Percentiles rank a stretch among this genome's conserved stretches.
Evolutionary conservation across 2,329 filamentous ascomycete genomes (phyloP).

Genomic region (Aspergillus hiratsukae): DNA sequence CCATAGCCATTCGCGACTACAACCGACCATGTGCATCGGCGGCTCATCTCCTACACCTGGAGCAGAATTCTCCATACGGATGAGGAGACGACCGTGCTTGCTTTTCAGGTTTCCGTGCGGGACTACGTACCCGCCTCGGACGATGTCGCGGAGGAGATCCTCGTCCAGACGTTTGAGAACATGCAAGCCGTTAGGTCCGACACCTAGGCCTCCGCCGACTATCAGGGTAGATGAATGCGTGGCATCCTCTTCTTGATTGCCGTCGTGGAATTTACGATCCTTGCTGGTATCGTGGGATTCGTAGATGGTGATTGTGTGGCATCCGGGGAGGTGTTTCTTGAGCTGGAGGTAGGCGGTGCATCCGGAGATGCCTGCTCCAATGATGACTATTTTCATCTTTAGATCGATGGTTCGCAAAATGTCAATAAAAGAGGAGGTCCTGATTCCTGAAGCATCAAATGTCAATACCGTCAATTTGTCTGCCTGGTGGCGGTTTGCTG

Average conservation of each 20-base stretch:
- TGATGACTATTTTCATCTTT: constrained; percentile 40
- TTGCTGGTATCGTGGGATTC: constrained; percentile 36
- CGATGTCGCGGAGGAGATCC: constrained; percentile 29
- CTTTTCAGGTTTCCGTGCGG: constrained; percentile 30
- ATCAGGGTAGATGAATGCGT: constrained; percentile 32
- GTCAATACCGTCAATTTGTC: not conserved
- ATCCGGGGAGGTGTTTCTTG: constrained; percentile 35
- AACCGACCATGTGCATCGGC: constrained; percentile 30
- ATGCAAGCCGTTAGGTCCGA: constrained; percentile 38
- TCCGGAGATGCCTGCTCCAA: constrained; percentile 42
- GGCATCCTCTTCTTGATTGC: constrained; percentile 13
- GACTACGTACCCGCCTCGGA: constrained; percentile 31
- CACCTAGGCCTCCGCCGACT: constrained; percentile 36
- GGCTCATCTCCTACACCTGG: constrained; percentile 2
- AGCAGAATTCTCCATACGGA: constrained; percentile 18
- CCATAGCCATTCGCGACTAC: constrained; percentile 39
- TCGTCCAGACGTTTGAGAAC: constrained; percentile 36
- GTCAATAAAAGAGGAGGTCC: not conserved
- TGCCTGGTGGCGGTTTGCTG: too few relatives aligned
- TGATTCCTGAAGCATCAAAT: not conserved
- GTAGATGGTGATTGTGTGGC: constrained; percentile 36
- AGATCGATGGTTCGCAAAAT: not conserved
- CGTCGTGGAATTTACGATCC: constrained; percentile 11
- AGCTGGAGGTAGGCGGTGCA: constrained; percentile 38
- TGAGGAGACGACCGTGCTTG: constrained; percentile 31